A percentile compares a stretch with the other conserved stretches of the same genome.
Conservation (phyloP, 1,284 basidiomycete species). For the Boletus albobrunnescens region DNA sequence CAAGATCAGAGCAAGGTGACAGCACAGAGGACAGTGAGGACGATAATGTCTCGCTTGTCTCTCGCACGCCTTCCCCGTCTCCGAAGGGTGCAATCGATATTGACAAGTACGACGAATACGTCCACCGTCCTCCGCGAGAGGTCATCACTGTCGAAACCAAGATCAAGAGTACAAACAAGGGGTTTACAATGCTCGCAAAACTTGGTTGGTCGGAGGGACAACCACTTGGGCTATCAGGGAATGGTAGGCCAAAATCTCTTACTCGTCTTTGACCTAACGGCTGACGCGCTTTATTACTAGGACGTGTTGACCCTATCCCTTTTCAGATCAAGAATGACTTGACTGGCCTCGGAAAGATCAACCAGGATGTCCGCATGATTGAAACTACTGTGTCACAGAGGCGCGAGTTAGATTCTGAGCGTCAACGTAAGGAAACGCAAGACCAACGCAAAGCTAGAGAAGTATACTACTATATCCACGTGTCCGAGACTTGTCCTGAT, state of each 20-base stretch:
- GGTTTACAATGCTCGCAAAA: constrained; percentile 73
- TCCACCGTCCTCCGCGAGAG: constrained; percentile 49
- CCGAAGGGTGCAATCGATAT: constrained; percentile 48
- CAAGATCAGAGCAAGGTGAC: constrained; percentile 39
- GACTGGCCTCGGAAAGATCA: constrained; percentile 73
- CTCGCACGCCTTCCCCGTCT: constrained; percentile 64
- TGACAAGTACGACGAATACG: constrained; percentile 68
- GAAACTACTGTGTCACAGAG: constrained; percentile 78
- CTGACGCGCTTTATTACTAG: constrained; percentile 36
- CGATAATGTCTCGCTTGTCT: constrained; percentile 66
- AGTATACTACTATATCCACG: constrained; percentile 36
- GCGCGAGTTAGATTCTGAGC: constrained; percentile 71
- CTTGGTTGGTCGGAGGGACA: constrained; percentile 79
- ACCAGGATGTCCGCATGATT: constrained; percentile 74
- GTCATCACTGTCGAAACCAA: constrained; percentile 74
- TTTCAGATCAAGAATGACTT: constrained; percentile 73
- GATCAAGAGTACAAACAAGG: constrained; percentile 71
- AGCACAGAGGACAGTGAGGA: constrained; percentile 46
- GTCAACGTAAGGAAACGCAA: constrained; percentile 71
- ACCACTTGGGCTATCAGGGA: constrained; percentile 67
- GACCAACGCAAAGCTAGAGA: constrained; percentile 69
- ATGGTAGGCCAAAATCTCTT: constrained; percentile 44
- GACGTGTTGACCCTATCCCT: constrained; percentile 75
- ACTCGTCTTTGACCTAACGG: neutral
- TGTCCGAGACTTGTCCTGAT: constrained; percentile 6